A percentile compares a stretch with the other conserved stretches of the same genome.
Conservation (phyloP, 495 filamentous ascomycete genomes). For the Penicillium flavigenum region DNA sequence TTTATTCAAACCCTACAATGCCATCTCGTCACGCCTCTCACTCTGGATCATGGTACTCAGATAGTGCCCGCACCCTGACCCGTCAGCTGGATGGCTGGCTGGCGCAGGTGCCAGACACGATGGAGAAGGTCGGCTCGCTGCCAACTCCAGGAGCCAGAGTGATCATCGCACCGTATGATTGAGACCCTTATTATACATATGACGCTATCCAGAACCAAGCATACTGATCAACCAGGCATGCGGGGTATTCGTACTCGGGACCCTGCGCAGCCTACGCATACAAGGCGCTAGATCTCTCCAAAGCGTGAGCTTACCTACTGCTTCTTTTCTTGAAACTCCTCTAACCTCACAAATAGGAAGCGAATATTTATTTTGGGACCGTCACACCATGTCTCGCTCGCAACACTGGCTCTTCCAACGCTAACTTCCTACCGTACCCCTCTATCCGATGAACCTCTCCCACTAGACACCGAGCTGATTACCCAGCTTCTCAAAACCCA, state of each 20-base stretch:
- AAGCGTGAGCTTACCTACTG: conserved; percentile 53
- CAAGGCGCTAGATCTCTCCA: conserved; percentile 79
- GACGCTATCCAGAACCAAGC: neutral
- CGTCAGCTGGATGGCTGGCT: conserved; percentile 78
- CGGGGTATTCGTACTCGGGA: conserved; percentile 94
- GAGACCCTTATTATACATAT: neutral
- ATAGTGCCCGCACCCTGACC: conserved; percentile 55
- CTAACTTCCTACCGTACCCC: conserved; percentile 81
- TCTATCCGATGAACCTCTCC: conserved; percentile 71
- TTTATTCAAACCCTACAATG: conserved; percentile 39
- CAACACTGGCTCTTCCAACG: conserved; percentile 71
- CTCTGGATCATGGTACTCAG: conserved; percentile 86
- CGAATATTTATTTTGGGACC: conserved; percentile 93
- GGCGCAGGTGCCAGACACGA: conserved; percentile 61
- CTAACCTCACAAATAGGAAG: conserved; percentile 54
- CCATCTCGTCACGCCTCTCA: conserved; percentile 64
- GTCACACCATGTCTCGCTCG: conserved; percentile 83
- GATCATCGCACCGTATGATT: conserved; percentile 91
- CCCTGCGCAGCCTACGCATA: conserved; percentile 95
- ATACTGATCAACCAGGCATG: conserved; percentile 63
- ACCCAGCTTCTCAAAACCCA: conserved; percentile 57
- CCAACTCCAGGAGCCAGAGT: conserved; percentile 77
- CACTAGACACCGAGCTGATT: conserved; percentile 68
- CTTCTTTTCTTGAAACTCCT: neutral
- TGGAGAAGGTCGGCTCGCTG: conserved; percentile 57